These are phyloP conservation scores for Crotalaria pallida DNA, from an alignment of 306 rosid species.

Conservation along the genomic window DNA sequence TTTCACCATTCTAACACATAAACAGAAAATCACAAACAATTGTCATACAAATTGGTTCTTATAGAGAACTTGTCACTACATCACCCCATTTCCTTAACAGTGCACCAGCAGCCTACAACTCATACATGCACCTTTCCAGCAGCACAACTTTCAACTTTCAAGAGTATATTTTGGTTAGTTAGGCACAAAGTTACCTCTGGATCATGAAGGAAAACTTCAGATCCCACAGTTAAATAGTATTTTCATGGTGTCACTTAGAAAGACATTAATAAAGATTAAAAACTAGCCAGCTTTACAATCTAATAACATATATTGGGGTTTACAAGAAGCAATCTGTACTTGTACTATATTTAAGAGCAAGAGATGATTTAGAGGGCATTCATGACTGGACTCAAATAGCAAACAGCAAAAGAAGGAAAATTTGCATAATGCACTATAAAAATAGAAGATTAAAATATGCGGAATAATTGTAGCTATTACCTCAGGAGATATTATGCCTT, in stretches of 20 bases:
- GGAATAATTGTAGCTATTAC: constrained; percentile 37
- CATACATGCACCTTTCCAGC: background rate
- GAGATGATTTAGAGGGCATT: background rate
- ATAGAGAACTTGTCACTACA: background rate
- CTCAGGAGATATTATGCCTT: constrained; percentile 51
- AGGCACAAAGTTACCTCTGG: constrained; percentile 2
- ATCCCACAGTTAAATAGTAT: background rate
- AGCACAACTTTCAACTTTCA: background rate
- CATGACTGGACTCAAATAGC: constrained; percentile 1
- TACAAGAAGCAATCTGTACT: background rate
- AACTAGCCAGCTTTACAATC: constrained; percentile 1
- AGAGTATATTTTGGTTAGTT: background rate
- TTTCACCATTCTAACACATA: background rate
- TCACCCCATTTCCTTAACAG: background rate
- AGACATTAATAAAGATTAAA: background rate
- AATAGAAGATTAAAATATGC: background rate
- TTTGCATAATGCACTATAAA: background rate
- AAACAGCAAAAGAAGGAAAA: constrained; percentile 3
- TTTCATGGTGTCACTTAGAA: background rate
- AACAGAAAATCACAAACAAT: background rate
- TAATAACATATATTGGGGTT: background rate
- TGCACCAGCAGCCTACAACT: constrained; percentile 4
- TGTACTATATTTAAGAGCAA: background rate
- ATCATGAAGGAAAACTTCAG: background rate
- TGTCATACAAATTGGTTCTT: constrained; percentile 5